These are phyloP conservation scores for Mycosphaerelloides madeirae DNA, from an alignment of 2,329 filamentous ascomycete species.

Conservation along the genomic window DNA sequence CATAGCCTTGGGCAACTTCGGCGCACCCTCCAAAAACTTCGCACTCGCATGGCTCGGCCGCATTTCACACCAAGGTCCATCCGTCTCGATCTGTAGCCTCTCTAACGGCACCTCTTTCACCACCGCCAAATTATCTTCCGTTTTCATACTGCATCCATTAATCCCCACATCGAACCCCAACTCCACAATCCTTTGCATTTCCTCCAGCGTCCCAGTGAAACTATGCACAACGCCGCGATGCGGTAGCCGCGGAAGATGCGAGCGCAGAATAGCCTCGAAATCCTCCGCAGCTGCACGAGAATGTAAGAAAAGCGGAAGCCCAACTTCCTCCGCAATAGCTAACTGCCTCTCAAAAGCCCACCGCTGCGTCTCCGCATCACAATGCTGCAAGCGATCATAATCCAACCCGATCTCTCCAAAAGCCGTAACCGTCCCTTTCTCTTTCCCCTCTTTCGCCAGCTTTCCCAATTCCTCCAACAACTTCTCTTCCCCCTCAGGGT, in stretches of 20 bases:
- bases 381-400: slow-evolving; percentile 85
- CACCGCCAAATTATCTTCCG: slow-evolving; percentile 80
- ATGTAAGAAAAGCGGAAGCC: slow-evolving; percentile 86
- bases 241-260: slow-evolving; percentile 52
- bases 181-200: slow-evolving; percentile 75
- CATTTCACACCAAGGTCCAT: slow-evolving; percentile 96
- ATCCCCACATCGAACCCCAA: slow-evolving; percentile 87
- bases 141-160: slow-evolving; percentile 96
- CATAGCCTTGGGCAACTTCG: slow-evolving; percentile 70
- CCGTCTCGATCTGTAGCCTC: slow-evolving; percentile 87
- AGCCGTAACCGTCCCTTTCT: slow-evolving; percentile 61
- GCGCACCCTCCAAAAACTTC: slow-evolving; percentile 62
- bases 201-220: slow-evolving; percentile 82
- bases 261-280: slow-evolving; percentile 68
- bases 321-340: slow-evolving; percentile 68
- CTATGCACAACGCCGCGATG: slow-evolving; percentile 80
- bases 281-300: slow-evolving; percentile 81
- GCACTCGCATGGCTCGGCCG: slow-evolving; percentile 81
- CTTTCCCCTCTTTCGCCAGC: slow-evolving; percentile 59
- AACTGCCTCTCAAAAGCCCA: slow-evolving; percentile 83
- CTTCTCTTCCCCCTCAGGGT: slow-evolving; percentile 53
- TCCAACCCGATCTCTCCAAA: slow-evolving; percentile 96
- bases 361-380: slow-evolving; percentile 71
- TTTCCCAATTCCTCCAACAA: slow-evolving; percentile 56
- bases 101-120: slow-evolving; percentile 75